Evolutionary conservation across 208 protist genomes (phyloP), one percentile per base, ranked within the genome.

Genomic region (Leishmania lainsoni): DNA sequence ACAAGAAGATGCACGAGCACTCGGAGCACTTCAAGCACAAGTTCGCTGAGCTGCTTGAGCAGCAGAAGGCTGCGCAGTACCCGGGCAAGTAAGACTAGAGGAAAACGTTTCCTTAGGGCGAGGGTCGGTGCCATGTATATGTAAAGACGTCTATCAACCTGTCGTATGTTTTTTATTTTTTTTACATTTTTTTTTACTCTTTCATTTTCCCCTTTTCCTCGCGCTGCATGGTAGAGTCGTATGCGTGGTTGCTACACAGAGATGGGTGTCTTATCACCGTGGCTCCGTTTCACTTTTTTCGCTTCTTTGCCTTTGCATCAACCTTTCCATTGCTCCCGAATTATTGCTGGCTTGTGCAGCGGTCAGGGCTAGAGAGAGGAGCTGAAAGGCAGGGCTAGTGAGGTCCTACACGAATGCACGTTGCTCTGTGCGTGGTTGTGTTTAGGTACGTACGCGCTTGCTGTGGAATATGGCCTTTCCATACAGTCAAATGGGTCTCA

Each of bases 51-150:
- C 91, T 97, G 68, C 91, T 98, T 63, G 93, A 97, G 90, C 93
- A 97, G 92, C 94, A 98, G 91, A 97, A 97, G 92, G 94, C 95
- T 74, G 93, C 93, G 79, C 95, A 97, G 89, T 95, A 94, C 91
- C 92, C 93, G 20, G 83, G 90, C 66, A 96, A 95, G 88, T 96
- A 96, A 92, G 54, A 59, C 20, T n/a, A 8, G 54, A 26, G 8
- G 12, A 26, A 63, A 39, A 39, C 0, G 35, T 39, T 39, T 39
- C 35, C 35, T 39, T 39, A 39, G 35, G 35, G 35, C 35, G 35
- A 63, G 2, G n/a, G 22, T 39, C 12, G 16, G 48, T 70, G 35
- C 56, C 48, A 69, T 52, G 17, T 78, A 39, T 35, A 59, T 78
- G 26, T 35, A 59, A 59, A 59, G 54, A 8, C 54, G 54, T 0